phyloP scores from a whole-genome alignment of 2,329 filamentous ascomycete species.

The Fusarium begoniae region DNA sequence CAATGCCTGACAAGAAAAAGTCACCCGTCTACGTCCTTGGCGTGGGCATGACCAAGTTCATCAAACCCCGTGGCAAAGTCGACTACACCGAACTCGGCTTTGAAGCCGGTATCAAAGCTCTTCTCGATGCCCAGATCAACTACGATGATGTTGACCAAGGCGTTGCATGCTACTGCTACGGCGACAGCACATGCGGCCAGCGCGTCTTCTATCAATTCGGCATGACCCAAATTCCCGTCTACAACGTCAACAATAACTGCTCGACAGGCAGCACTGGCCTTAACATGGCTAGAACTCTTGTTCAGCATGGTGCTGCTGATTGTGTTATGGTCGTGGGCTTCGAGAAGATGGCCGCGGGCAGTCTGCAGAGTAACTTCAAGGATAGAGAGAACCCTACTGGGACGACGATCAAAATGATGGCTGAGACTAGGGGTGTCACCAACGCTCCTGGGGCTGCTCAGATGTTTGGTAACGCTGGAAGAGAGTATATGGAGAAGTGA shows the following conservation, averaged over 20 bases:
- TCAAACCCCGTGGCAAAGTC: slow-evolving; percentile 93
- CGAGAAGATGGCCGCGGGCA: slow-evolving; percentile 98
- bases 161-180: slow-evolving; percentile 97
- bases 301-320: slow-evolving; percentile 82
- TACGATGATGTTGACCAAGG: slow-evolving; percentile 97
- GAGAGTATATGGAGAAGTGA: slow-evolving; percentile 94
- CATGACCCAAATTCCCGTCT: slow-evolving; percentile 95
- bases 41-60: slow-evolving; percentile 99
- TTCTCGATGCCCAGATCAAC: slow-evolving; percentile 87
- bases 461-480: slow-evolving; percentile 93
- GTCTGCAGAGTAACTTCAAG: slow-evolving; percentile 82
- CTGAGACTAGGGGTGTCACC: slow-evolving; percentile 79
- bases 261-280: slow-evolving; percentile 93
- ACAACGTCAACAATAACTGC: slow-evolving; percentile 99
- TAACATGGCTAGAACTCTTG: slow-evolving; percentile 81
- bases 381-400: slow-evolving; percentile 84
- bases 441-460: slow-evolving; percentile 89
- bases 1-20: slow-evolving; percentile 61
- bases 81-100: slow-evolving; percentile 96
- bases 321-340: slow-evolving; percentile 94
- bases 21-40: slow-evolving; percentile 84
- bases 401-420: slow-evolving; percentile 81
- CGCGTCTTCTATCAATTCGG: slow-evolving; percentile 99
- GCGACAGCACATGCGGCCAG: slow-evolving; percentile 93
- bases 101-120: slow-evolving; percentile 89